phyloP scores from a whole-genome alignment of 1,139 yeast genomes.

The Candida neerlandica region DNA sequence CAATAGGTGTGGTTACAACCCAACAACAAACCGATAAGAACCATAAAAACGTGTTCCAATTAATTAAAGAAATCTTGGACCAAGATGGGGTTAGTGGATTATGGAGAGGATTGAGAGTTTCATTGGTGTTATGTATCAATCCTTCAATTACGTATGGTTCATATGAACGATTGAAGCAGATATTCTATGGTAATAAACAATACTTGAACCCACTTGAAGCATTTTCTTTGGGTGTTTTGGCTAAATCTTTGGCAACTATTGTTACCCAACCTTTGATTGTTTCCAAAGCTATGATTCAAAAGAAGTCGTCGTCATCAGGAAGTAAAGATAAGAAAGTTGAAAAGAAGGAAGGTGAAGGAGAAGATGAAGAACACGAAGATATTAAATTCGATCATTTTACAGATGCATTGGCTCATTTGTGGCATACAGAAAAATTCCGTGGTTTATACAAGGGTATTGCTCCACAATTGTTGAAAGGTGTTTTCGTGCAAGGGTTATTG shows the following conservation, averaged over 20 bases:
- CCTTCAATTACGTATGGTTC: slow-evolving; percentile 90
- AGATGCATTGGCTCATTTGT: slow-evolving; percentile 46
- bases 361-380: slow-evolving; percentile 33
- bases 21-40: slow-evolving; percentile 71
- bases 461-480: slow-evolving; percentile 82
- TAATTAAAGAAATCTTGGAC: slow-evolving; percentile 58
- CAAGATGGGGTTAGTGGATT: slow-evolving; percentile 74
- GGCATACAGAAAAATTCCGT: slow-evolving; percentile 42
- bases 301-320: slow-evolving; percentile 33
- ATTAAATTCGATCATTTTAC: slow-evolving; percentile 43
- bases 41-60: slow-evolving; percentile 44
- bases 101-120: slow-evolving; percentile 86
- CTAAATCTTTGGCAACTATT: slow-evolving; percentile 79
- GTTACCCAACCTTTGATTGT: slow-evolving; percentile 85
- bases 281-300: slow-evolving; percentile 78
- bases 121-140: slow-evolving; percentile 75
- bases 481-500: slow-evolving; percentile 80
- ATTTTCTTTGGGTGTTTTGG: slow-evolving; percentile 73
- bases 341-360: slow-evolving; percentile 13
- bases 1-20: slow-evolving; percentile 80
- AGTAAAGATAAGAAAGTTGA: slow-evolving; percentile 7
- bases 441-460: slow-evolving; percentile 73
- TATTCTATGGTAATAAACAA: slow-evolving; percentile 50
- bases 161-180: slow-evolving; percentile 66
- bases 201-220: slow-evolving; percentile 66